phyloP scores from a whole-genome alignment of 148 eudicot genomes.

The Rhododendron griersonianum region DNA sequence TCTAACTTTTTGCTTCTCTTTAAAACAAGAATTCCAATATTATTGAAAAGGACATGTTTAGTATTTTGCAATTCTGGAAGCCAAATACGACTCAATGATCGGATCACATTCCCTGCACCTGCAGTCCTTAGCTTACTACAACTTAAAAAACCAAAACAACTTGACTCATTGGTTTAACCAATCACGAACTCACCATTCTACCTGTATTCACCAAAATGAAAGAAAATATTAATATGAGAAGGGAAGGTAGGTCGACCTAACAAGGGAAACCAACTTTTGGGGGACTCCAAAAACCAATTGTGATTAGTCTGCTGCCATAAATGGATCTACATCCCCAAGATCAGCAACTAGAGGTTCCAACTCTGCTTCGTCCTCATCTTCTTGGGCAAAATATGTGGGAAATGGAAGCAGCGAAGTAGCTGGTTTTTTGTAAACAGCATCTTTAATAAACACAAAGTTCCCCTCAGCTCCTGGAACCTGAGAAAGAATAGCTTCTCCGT shows the following conservation, averaged over 20 bases:
- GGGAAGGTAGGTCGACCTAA: neutral
- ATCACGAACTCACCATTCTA: slow-evolving; percentile 10
- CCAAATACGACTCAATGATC: slow-evolving; percentile 5
- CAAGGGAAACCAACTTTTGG: neutral
- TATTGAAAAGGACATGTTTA: neutral
- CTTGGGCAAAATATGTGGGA: slow-evolving; percentile 77
- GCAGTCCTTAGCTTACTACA: neutral
- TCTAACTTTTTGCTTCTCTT: slow-evolving; percentile 4
- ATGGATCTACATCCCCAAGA: slow-evolving; percentile 86
- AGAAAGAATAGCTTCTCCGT: slow-evolving; percentile 1
- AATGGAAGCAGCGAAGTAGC: slow-evolving; percentile 69
- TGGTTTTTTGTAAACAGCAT: slow-evolving; percentile 66
- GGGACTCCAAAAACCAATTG: neutral
- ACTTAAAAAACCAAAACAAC: slow-evolving; percentile 6
- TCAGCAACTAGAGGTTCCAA: slow-evolving; percentile 80
- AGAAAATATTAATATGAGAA: neutral
- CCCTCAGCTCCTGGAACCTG: slow-evolving; percentile 90
- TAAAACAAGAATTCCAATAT: neutral
- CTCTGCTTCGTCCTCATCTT: slow-evolving; percentile 48
- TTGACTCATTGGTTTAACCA: neutral
- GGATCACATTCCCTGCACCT: slow-evolving; percentile 5
- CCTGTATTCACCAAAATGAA: slow-evolving; percentile 4
- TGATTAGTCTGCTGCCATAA: slow-evolving; percentile 75
- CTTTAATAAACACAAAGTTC: slow-evolving; percentile 87
- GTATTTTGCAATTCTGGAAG: neutral